phyloP scores from a whole-genome alignment of 2,329 filamentous ascomycete species.

The Aspergillus quadrilineatus region DNA sequence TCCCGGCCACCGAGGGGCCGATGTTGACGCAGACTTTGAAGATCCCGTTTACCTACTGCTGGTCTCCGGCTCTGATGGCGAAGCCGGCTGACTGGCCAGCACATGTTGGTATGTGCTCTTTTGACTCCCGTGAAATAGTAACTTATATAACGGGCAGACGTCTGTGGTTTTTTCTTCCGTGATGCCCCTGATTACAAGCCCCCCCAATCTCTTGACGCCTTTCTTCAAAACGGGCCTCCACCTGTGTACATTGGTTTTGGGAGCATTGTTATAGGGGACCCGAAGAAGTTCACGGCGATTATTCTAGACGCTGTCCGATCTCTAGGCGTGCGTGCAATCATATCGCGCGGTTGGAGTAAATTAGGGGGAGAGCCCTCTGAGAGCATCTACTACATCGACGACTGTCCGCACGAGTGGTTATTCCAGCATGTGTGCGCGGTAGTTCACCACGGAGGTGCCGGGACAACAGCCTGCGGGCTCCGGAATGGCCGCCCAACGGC shows the following conservation, averaged over 20 bases:
- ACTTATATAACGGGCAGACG: constrained; percentile 22
- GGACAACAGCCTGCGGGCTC: constrained; percentile 58
- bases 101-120: constrained; percentile 33
- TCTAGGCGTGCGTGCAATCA: constrained; percentile 52
- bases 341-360: constrained; percentile 57
- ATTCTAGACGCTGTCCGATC: constrained; percentile 50
- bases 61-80: constrained; percentile 45
- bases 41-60: constrained; percentile 48
- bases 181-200: constrained; percentile 41
- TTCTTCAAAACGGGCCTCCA: constrained; percentile 48
- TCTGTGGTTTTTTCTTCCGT: constrained; percentile 51
- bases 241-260: constrained; percentile 60
- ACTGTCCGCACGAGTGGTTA: constrained; percentile 60
- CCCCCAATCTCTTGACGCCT: constrained; percentile 40
- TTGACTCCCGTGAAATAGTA: no score
- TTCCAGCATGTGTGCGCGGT: constrained; percentile 57
- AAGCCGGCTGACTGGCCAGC: constrained; percentile 43
- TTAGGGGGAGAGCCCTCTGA: constrained; percentile 38
- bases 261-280: constrained; percentile 56
- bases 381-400: constrained; percentile 53
- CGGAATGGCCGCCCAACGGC: constrained; percentile 52
- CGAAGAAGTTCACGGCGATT: constrained; percentile 44
- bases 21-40: constrained; percentile 36
- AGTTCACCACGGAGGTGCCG: constrained; percentile 60
- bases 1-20: constrained; percentile 40